Base-by-base conservation (phyloP, 1,139 yeast genomes). In the Blastobotrys petasosporus region DNA sequence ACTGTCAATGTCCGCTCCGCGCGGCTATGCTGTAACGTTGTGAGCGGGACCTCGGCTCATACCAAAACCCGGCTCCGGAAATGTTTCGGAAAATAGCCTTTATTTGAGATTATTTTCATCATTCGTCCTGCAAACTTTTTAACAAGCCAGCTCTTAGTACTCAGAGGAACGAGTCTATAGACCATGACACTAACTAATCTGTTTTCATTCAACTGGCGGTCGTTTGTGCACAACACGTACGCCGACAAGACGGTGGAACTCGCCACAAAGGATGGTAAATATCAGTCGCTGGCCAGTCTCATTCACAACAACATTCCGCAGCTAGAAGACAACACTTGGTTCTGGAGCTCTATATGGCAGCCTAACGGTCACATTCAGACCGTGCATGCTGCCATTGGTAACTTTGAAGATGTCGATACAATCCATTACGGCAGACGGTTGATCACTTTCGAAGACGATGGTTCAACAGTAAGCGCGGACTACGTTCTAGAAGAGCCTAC, bases 301-400 rank as follows among this genome's bases (percentile, higher is more conserved):
- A 66, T 78, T 8, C 58, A 64, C 35, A 54, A 67, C 1, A 52
- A 61, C 38, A 70, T 77, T 1, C 77, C 80, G 1, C 72, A 67
- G n/a, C 66, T 78, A 39, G 57, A 60, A n/a, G 61, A 74, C 41
- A 69, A 70, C 6, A 56, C 74, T 12, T 67, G 69, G 53, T 77
- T 81, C 59, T 72, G 75, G 67, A 69, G 84, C 57, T 74, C 77
- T 51, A 92, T 94, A 5, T 64, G 72, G 3, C 65, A 83, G 33
- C 82, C 81, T 62, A 82, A 79, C 54, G 96, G 96, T 36, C 70
- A 80, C 25, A 66, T 86, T 37, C 97, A 88, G 66, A 85, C 95
- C 1, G 53, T 85, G 54, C 80, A 82, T 56, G 73, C 84, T 44
- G 74, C 82, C 4, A 68, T 73, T 36, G 77, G 79, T 9, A 76